Evolutionary conservation across 2,329 filamentous ascomycete species (phyloP).

Genomic region (Cercospora berteroae): DNA sequence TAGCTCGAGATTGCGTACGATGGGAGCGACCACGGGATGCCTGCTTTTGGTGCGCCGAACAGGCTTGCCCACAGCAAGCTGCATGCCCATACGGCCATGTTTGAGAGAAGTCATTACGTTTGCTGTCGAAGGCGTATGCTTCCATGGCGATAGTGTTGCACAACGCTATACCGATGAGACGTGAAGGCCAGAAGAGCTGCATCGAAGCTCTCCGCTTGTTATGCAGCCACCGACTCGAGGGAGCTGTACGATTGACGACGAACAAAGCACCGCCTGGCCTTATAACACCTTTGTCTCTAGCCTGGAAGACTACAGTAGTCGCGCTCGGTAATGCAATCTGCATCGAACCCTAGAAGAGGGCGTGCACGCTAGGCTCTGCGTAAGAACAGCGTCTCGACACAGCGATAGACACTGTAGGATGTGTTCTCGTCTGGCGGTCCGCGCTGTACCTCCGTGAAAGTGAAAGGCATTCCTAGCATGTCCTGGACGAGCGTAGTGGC

Average conservation of each 20-base stretch:
- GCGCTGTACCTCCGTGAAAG: neutral
- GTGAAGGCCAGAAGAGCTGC: neutral
- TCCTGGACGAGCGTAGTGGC: neutral
- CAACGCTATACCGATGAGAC: neutral
- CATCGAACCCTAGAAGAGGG: neutral
- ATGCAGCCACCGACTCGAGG: neutral
- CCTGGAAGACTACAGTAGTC: neutral
- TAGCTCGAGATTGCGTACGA: conserved; percentile 14
- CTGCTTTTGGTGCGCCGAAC: neutral
- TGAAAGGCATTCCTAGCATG: neutral
- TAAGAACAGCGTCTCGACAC: neutral
- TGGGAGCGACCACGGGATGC: conserved; percentile 6
- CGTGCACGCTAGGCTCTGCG: neutral
- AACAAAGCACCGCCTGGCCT: neutral
- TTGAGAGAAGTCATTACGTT: neutral
- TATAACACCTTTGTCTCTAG: neutral
- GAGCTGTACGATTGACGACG: neutral
- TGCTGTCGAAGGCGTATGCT: neutral
- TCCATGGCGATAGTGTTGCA: neutral
- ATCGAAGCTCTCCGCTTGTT: neutral
- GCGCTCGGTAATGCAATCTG: neutral
- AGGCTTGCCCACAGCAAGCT: neutral
- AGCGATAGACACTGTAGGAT: neutral
- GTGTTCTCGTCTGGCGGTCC: neutral
- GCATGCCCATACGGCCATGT: neutral